Conservation (phyloP, 1,139 yeast species). For the Dujonia santamariae region DNA sequence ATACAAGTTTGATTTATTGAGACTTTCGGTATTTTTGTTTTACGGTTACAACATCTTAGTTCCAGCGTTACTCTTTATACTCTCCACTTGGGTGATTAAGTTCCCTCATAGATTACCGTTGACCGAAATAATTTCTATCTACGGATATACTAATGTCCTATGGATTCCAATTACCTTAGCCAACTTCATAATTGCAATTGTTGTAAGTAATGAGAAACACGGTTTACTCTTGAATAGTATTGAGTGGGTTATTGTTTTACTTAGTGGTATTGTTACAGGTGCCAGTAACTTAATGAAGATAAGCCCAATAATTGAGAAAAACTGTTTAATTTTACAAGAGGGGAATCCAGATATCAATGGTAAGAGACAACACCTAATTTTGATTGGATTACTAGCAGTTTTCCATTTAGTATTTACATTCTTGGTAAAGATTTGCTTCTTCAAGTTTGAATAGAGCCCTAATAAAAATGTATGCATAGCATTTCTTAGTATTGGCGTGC, state of each 20-base stretch:
- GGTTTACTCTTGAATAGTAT: slow-evolving; percentile 30
- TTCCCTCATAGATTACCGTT: slow-evolving; percentile 39
- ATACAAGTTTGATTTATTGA: slow-evolving; percentile 59
- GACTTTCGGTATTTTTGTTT: slow-evolving; percentile 62
- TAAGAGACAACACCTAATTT: slow-evolving; percentile 16
- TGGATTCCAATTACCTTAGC: slow-evolving; percentile 78
- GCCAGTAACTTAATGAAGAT: slow-evolving; percentile 43
- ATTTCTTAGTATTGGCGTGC: no score
- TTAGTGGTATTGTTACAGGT: slow-evolving; percentile 49
- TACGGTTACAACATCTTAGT: slow-evolving; percentile 70
- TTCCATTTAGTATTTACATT: slow-evolving; percentile 45
- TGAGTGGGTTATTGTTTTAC: slow-evolving; percentile 47
- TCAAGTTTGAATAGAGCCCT: slow-evolving; percentile 36
- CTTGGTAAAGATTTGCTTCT: slow-evolving; percentile 48
- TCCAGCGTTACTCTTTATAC: slow-evolving; percentile 53
- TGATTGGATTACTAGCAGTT: slow-evolving; percentile 27
- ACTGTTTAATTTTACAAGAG: slow-evolving; percentile 28
- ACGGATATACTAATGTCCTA: slow-evolving; percentile 74
- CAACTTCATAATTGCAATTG: slow-evolving; percentile 45
- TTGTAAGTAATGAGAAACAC: slow-evolving; percentile 37
- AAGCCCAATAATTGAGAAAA: slow-evolving; percentile 38
- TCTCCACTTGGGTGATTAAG: slow-evolving; percentile 43
- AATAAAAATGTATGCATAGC: no score
- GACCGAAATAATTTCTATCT: slow-evolving; percentile 53
- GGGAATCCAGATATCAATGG: slow-evolving; percentile 20